Evolutionary conservation across 129 eudicot genomes (phyloP).

Genomic region (Pulicaria dysenterica): DNA sequence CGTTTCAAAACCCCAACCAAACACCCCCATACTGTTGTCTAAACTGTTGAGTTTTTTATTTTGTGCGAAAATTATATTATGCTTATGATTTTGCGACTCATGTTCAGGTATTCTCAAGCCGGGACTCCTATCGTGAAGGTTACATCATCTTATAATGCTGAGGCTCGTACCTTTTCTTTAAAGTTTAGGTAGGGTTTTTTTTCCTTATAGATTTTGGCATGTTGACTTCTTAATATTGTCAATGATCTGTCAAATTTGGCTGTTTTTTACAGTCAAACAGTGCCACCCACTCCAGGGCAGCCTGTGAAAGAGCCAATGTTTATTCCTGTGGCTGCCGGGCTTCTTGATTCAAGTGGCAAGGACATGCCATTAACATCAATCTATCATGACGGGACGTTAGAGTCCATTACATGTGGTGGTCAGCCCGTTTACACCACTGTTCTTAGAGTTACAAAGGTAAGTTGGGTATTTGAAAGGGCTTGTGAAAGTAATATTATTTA

Average conservation of each 20-base stretch:
- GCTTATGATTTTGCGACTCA: neutral
- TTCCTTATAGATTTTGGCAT: neutral
- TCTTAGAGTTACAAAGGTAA: slow-evolving; percentile 88
- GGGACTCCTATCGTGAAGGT: slow-evolving; percentile 90
- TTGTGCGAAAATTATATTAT: slow-evolving; percentile 1
- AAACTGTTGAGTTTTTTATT: neutral
- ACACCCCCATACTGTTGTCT: neutral
- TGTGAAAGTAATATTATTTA: neutral
- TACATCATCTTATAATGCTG: slow-evolving; percentile 66
- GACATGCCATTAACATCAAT: slow-evolving; percentile 82
- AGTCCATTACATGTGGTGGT: slow-evolving; percentile 45
- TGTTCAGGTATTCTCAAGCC: slow-evolving; percentile 95
- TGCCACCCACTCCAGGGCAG: slow-evolving; percentile 95
- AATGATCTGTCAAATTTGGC: neutral
- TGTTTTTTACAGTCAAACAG: slow-evolving; percentile 63
- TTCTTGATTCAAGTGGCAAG: slow-evolving; percentile 83
- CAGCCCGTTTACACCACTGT: slow-evolving; percentile 66
- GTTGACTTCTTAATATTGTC: neutral
- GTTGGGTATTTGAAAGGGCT: neutral
- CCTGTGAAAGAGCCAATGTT: slow-evolving; percentile 89
- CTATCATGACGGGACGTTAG: slow-evolving; percentile 69
- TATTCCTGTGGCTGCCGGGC: slow-evolving; percentile 85
- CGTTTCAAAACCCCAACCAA: neutral
- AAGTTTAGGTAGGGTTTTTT: slow-evolving; percentile 64
- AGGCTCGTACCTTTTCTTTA: slow-evolving; percentile 67